Base-by-base conservation (phyloP, 306 rosid species). In the Crotalaria pallida region DNA sequence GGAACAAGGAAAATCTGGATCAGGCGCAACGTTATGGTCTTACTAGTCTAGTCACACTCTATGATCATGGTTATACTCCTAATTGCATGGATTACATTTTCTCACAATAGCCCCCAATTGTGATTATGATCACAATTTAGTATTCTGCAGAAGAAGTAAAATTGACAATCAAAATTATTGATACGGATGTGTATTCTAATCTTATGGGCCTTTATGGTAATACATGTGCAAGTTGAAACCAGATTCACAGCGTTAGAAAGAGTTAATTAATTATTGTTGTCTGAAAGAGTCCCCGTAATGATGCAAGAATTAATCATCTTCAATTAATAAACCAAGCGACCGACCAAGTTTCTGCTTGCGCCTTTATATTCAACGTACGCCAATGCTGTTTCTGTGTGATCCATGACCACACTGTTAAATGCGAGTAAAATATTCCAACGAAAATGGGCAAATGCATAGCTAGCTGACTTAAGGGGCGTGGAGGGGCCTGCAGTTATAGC, bases 311-410 rank as follows among this genome's bases (percentile, higher is more conserved):
- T 49, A 61, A 77, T 43, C 5, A 40, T 17, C 56, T 45, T 3
- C 23, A 78, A 58, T 72, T 5, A 48, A 58, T 21, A 64, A 64
- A 40, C 21, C 10, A 44, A 65, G 26, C 51, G 18, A 74, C 74
- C 65, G 74, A 78, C 79, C 79, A 58, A 65, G 38, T 47, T 70
- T 12, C 59, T n/a, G n/a, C n/a, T 13, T 61, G 40, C 27, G 61
- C 40, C 3, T 33, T 52, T 5, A 13, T 21, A 62, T 69, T 40
- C 31, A 62, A 62, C 31, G 33, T 34, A 52, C 31, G 43, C 21
- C 53, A 19, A 23, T 22, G 56, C 49, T 11, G n/a, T n/a, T n/a
- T n/a, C n/a, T n/a, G n/a, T n/a, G n/a, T n/a, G n/a, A n/a, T n/a
- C n/a, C n/a, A n/a, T n/a, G n/a, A n/a, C 48, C 58, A 69, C 59